Base-by-base conservation (phyloP, 257 asterid species). In the Solanum raphanifolium region DNA sequence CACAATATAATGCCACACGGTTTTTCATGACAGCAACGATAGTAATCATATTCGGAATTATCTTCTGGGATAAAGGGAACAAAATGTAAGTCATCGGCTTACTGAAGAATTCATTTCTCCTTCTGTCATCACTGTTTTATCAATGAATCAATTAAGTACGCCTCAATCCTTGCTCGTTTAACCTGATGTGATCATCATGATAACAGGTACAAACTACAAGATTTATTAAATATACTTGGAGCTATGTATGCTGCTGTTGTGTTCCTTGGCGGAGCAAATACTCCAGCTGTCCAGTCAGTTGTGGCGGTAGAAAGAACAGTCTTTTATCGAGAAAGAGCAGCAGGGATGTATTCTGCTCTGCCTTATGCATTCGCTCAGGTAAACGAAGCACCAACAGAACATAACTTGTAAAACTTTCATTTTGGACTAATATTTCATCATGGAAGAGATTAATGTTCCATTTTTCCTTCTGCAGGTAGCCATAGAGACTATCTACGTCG, bases 1-100 rank as follows among this genome's bases (percentile, higher is more conserved):
- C 98, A 66, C 92, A 88, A 86, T 95, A 94, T 86, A 95, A 95
- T 83, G 89, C 95, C 86, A 84, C 93, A 86, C 90, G 98, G 89
- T 92, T 95, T 91, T 88, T 90, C 72, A 89, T 95, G 95, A 95
- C 98, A 46, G 79, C 94, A 9, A 23, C 91, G 13, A 90, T 94
- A 9, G 95, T 98, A 29, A 10, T 94, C 58, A 88, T 95, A 88
- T 95, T 95, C 25, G 98, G 98, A 88, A 87, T 93, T 88, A 91
- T 95, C 82, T 95, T 93, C 84, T 94, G 98, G 98, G 79, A 92
- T 86, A 95, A 94, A 87, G 98, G 96, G 48, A 73, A 90, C 13
- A 89, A 92, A 90, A 60, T 91, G 98, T 95, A 88, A 93, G 97
- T 75, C 65, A 58, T 58, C 18, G 9, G 83, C 36, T 9, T 62